phyloP scores from a whole-genome alignment of 179 eudicot genomes.

The Heliamphora pulchella region DNA sequence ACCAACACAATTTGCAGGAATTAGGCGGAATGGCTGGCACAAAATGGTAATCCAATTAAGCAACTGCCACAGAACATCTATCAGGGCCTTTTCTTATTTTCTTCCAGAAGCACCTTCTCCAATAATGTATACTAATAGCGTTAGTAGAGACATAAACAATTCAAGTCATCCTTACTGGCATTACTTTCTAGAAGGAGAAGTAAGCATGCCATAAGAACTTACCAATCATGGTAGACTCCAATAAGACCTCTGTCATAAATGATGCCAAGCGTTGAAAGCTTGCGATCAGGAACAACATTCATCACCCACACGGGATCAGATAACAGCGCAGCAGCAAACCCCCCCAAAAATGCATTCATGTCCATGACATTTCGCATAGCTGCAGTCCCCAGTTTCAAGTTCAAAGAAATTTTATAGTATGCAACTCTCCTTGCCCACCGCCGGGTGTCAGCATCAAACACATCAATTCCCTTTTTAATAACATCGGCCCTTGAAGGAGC shows the following conservation, averaged over 20 bases:
- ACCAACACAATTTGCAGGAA: neutral
- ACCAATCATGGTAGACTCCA: slow-evolving; percentile 92
- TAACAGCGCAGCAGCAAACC: slow-evolving; percentile 84
- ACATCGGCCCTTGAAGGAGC: slow-evolving; percentile 61
- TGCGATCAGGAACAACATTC: slow-evolving; percentile 85
- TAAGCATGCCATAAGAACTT: slow-evolving; percentile 27
- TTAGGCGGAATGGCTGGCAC: neutral
- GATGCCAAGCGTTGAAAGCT: slow-evolving; percentile 66
- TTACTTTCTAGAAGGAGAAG: neutral
- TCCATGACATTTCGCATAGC: slow-evolving; percentile 88
- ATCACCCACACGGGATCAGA: slow-evolving; percentile 95
- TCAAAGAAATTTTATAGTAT: slow-evolving; percentile 64
- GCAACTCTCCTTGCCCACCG: slow-evolving; percentile 73
- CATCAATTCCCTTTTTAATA: slow-evolving; percentile 58
- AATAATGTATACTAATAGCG: neutral
- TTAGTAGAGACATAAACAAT: neutral
- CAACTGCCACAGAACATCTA: neutral
- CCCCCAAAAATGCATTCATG: slow-evolving; percentile 92
- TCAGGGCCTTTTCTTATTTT: neutral
- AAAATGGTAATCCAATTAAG: neutral
- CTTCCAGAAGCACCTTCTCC: neutral
- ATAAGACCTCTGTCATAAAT: slow-evolving; percentile 88
- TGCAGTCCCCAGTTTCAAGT: slow-evolving; percentile 65
- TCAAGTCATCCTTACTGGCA: neutral
- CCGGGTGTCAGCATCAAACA: slow-evolving; percentile 71